Evolutionary conservation across 345 rosid genomes (phyloP).

Genomic region (Populus simonii): DNA sequence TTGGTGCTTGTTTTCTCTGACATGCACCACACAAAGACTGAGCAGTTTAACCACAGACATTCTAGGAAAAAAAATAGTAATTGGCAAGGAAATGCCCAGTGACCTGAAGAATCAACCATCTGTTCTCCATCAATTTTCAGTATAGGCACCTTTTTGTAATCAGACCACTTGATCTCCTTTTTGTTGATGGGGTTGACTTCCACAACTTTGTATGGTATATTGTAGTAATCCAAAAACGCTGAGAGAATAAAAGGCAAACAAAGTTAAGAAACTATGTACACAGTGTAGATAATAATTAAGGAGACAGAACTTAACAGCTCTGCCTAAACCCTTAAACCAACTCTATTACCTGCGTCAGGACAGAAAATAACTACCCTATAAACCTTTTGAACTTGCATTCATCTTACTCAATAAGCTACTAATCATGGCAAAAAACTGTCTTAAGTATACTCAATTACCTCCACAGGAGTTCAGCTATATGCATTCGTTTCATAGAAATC

Average conservation of each 20-base stretch:
- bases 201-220: constrained; percentile 82
- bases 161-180: constrained; percentile 96
- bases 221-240: constrained; percentile 88
- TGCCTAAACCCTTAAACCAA: not conserved
- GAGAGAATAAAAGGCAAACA: not conserved
- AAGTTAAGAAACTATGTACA: not conserved
- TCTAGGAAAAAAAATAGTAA: not conserved
- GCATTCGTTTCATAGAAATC: not conserved
- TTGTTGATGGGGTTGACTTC: constrained; percentile 88
- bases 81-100: not conserved
- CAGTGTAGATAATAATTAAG: not conserved
- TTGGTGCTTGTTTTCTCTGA: not conserved
- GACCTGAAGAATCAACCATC: constrained; percentile 93
- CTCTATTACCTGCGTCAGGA: not conserved
- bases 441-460: not conserved
- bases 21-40: not conserved
- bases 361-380: not conserved
- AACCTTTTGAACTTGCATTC: not conserved
- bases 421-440: not conserved
- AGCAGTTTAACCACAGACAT: not conserved
- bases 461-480: not conserved
- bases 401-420: not conserved
- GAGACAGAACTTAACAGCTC: not conserved
- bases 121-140: constrained; percentile 74
- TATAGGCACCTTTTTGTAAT: constrained; percentile 90